Evolutionary conservation across 352 stramenopile genomes (phyloP).

Genomic region (Pythium pyrilobum): DNA sequence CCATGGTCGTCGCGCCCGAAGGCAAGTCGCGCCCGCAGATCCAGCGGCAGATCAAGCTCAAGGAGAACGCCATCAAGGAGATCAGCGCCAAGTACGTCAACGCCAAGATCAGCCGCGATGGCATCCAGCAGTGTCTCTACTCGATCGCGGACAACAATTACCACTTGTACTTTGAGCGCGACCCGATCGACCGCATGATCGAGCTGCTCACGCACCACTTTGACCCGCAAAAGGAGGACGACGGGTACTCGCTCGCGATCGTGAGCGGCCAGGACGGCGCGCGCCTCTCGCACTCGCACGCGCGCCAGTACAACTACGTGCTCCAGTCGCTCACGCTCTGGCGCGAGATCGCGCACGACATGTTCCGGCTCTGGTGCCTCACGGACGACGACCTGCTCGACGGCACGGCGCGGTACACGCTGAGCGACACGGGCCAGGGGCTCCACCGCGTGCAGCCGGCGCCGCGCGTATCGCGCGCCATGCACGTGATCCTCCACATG

Average conservation of each 20-base stretch:
- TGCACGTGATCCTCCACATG: slow-evolving; percentile 91
- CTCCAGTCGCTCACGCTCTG: slow-evolving; percentile 95
- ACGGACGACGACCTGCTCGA: slow-evolving; percentile 92
- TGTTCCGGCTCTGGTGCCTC: slow-evolving; percentile 95
- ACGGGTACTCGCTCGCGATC: slow-evolving; percentile 90
- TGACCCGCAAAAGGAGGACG: slow-evolving; percentile 47
- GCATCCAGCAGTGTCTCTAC: slow-evolving; percentile 94
- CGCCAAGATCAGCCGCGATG: slow-evolving; percentile 52
- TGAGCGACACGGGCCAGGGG: slow-evolving; percentile 94
- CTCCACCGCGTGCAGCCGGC: slow-evolving; percentile 93
- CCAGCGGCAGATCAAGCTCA: slow-evolving; percentile 90
- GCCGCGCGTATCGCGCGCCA: slow-evolving; percentile 91
- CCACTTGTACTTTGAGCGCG: slow-evolving; percentile 96
- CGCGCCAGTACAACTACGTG: slow-evolving; percentile 95
- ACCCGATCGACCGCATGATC: slow-evolving; percentile 96
- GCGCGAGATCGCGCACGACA: slow-evolving; percentile 94
- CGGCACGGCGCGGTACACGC: slow-evolving; percentile 72
- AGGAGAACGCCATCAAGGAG: slow-evolving; percentile 87
- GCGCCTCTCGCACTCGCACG: slow-evolving; percentile 92
- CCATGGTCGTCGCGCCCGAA: slow-evolving; percentile 92
- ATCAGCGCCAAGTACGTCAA: slow-evolving; percentile 79
- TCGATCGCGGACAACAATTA: slow-evolving; percentile 97
- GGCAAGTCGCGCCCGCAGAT: slow-evolving; percentile 87
- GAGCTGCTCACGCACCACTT: slow-evolving; percentile 86
- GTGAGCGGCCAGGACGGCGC: slow-evolving; percentile 90